Evolutionary conservation across 257 asterid genomes (phyloP), one percentile per base, ranked within the genome.

Genomic region (Scutellaria minor): DNA sequence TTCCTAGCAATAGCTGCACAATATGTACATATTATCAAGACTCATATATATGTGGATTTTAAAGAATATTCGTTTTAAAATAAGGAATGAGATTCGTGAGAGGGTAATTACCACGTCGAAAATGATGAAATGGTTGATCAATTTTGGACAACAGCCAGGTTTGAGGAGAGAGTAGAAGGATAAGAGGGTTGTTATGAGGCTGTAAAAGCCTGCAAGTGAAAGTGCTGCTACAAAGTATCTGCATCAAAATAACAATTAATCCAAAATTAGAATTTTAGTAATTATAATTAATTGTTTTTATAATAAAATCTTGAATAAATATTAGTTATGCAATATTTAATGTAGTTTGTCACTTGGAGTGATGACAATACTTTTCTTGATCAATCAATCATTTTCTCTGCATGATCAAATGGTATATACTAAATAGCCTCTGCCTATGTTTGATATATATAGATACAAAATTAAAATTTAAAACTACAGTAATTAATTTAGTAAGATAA

Each of bases 1-100:
- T 85, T 39, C 98, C 98, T 50, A 93, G 51, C 73, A 91, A 52
- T 31, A 93, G 83, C 98, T 93, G 88, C 83, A 82, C 15, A 70
- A 15, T 15, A 18, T n/a, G 39, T 35, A 64, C 51, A 52, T 60
- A 9, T 24, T 24, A 24, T 48, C 40, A 50, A 13, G 62, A 58
- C 0, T 20, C 9, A 0, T 31, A 31, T 31, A 31, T 31, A 31
- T 31, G 6, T 18, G 31, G 2, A 35, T 40, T 45, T 12, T 13
- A 39, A 7, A 31, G 1, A 31, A 4, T 31, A 31, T 31, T 31
- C 37, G 37, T 2, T 31, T 3, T 31, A 31, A 31, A 31, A 31
- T 31, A 4, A 31, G 37, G 4, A 31, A 31, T 31, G 2, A 13
- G 11, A 68, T 22, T 31, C 44, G 1, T 0, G 42, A 56, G 75